phyloP scores from a whole-genome alignment of 768 basidiomycete species.

The Pisolithus albus region DNA sequence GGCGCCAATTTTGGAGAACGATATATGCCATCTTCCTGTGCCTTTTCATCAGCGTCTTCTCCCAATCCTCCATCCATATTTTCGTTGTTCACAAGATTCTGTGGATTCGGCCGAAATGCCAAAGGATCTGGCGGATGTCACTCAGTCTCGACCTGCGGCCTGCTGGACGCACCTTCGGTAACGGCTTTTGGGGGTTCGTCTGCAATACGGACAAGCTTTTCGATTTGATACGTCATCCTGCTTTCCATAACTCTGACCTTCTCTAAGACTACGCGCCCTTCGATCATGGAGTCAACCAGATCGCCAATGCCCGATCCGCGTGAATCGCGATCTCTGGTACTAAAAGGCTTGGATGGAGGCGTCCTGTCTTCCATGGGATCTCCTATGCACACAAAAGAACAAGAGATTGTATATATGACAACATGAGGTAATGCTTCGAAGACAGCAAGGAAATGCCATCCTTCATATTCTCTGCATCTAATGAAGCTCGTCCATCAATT shows the following conservation, averaged over 20 bases:
- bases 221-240: conserved; percentile 92
- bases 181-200: conserved; percentile 46
- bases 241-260: conserved; percentile 80
- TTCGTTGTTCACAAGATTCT: conserved; percentile 51
- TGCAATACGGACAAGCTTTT: conserved; percentile 80
- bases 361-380: conserved; percentile 50
- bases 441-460: conserved; percentile 90
- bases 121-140: conserved; percentile 61
- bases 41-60: conserved; percentile 12
- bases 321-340: conserved; percentile 38
- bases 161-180: conserved; percentile 49
- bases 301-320: conserved; percentile 65
- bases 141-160: not conserved
- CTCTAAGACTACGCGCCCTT: conserved; percentile 78
- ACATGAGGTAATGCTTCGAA: conserved; percentile 75
- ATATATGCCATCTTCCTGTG: conserved; percentile 45
- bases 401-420: conserved; percentile 83
- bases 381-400: conserved; percentile 65
- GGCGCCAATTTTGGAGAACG: conserved; percentile 86
- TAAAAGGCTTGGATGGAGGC: conserved; percentile 47
- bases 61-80: conserved; percentile 30
- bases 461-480: conserved; percentile 42
- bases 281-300: conserved; percentile 70
- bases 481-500: conserved; percentile 20
- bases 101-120: conserved; percentile 86